Base-by-base conservation (phyloP, 352 stramenopile species). In the Thalassiosira mediterranea region DNA sequence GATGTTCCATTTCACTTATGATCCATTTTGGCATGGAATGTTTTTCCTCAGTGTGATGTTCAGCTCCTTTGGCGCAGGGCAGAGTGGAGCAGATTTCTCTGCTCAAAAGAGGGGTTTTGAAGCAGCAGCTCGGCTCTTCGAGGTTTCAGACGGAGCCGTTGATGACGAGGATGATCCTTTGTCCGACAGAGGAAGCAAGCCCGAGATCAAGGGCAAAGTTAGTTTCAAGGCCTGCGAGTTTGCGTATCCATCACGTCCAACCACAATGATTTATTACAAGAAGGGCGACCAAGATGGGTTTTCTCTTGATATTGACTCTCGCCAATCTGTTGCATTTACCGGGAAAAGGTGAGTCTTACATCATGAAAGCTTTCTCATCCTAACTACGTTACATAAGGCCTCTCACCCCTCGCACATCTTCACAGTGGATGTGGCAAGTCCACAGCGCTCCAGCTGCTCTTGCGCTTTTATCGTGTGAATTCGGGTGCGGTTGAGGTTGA, bases 151-250 rank as follows among this genome's bases (percentile, higher is more conserved):
- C 46, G 57, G 47, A 4, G 34, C 38, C 29, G 37, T 69, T 51
- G 57, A 68, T 42, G 47, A 87, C 60, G 52, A 74, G 25, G 86
- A 88, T 53, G 79, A 91, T 53, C 68, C 79, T 19, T 68, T 68
- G 4, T 87, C 82, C 13, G 15, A 53, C 0, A 21, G 56, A 29
- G 85, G 84, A 51, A 47, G 61, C 29, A 87, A 87, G 63, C 81
- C 78, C 3, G 53, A 68, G 25, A 58, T 91, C 4, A 48, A 81
- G 0, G 94, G 95, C 10, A 78, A 87, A 29, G 75, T 97, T 61
- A 28, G 74, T 17, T 96, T 98, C 57, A 56, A 94, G 26, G 76
- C 97, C 48, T 90, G 98, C n/a, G 57, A 57, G 13, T 98, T 98
- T 79, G 77, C 86, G 4, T 98, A 98, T 78, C 94, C 95, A 28